Conservation (phyloP, 192 early-diverging fungal genomes). For the Paraglomus occultum region DNA sequence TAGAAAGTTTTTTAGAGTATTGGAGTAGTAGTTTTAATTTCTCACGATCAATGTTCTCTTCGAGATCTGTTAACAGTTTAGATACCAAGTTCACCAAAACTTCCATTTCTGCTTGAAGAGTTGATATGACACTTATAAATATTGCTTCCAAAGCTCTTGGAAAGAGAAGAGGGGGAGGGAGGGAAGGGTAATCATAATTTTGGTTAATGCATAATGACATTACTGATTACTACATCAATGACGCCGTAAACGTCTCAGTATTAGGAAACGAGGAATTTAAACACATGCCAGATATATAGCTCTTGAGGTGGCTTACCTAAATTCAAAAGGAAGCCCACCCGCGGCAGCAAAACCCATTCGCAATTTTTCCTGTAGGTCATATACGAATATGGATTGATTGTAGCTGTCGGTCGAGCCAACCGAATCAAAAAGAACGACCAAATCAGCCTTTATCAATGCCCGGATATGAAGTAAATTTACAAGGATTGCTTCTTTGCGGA, state of each 20-base stretch:
- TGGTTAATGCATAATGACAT: no score
- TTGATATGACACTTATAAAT: slow-evolving; percentile 66
- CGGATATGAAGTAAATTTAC: slow-evolving; percentile 80
- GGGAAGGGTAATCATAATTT: neutral
- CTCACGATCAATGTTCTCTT: slow-evolving; percentile 69
- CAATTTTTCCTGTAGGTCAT: slow-evolving; percentile 76
- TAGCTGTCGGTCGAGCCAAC: slow-evolving; percentile 65
- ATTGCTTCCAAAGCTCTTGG: slow-evolving; percentile 79
- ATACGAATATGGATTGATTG: slow-evolving; percentile 72
- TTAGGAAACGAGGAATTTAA: no score
- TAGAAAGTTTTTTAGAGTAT: slow-evolving; percentile 73
- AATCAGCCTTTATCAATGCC: slow-evolving; percentile 78
- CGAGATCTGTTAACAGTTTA: slow-evolving; percentile 61
- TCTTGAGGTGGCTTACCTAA: no score
- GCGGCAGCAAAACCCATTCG: no score
- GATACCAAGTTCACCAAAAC: slow-evolving; percentile 67
- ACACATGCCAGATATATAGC: no score
- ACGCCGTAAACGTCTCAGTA: no score
- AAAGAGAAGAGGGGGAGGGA: neutral
- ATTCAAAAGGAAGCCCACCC: no score
- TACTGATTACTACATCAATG: no score
- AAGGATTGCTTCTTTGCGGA: slow-evolving; percentile 77
- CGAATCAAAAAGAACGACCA: slow-evolving; percentile 74
- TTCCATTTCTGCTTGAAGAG: slow-evolving; percentile 67
- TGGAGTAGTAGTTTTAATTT: slow-evolving; percentile 77